Evolutionary conservation across 73 alveolate species (phyloP).

Genomic region (Paramecium sexaurelia): DNA sequence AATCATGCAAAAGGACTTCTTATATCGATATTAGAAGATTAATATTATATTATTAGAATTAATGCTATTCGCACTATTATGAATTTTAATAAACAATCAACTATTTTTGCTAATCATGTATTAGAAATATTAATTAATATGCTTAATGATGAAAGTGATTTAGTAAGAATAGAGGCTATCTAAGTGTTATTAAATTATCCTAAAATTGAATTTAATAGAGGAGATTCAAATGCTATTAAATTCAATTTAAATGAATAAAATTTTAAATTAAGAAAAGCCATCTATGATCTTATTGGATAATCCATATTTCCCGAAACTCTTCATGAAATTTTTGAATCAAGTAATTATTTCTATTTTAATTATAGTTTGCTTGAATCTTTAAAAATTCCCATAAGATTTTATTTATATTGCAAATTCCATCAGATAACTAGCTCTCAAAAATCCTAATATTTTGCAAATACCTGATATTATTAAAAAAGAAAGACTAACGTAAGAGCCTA

Average conservation of each 20-base stretch:
- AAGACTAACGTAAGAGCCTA: constrained; percentile 15
- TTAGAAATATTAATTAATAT: not conserved
- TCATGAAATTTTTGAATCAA: not conserved
- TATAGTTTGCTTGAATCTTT: not conserved
- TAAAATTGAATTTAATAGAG: constrained; percentile 11
- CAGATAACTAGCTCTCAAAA: constrained; percentile 6
- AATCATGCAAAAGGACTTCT: constrained; percentile 18
- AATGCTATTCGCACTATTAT: not conserved
- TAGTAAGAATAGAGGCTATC: constrained; percentile 40
- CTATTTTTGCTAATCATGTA: not conserved
- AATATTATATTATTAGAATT: not conserved
- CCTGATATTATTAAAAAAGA: not conserved
- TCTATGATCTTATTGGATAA: not conserved
- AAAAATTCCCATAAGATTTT: constrained; percentile 11
- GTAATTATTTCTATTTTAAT: not conserved
- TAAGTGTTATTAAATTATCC: not conserved
- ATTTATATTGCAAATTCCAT: not conserved
- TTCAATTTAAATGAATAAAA: constrained; percentile 20
- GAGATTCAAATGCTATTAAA: not conserved
- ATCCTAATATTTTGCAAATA: not conserved
- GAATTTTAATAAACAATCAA: constrained; percentile 21
- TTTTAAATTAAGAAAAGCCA: constrained; percentile 15
- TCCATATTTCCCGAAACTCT: not conserved
- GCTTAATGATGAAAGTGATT: constrained; percentile 37
- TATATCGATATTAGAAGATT: constrained; percentile 6